Evolutionary conservation across 192 early-diverging fungal species (phyloP).

Genomic region (Entomortierella parvispora): DNA sequence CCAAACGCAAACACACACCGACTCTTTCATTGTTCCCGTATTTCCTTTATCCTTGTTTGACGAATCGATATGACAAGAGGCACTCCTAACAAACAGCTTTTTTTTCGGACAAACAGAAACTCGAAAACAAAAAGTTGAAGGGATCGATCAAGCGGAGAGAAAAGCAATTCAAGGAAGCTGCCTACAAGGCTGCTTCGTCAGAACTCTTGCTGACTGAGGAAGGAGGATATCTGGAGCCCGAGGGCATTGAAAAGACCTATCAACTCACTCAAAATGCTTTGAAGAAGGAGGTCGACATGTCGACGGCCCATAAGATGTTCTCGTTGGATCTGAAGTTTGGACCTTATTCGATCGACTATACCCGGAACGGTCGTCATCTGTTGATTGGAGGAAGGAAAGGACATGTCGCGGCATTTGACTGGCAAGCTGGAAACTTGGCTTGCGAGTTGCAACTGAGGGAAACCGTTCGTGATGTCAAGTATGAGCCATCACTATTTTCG

Average conservation of each 20-base stretch:
- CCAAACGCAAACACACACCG: no score
- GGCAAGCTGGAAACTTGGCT: conserved; percentile 80
- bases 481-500: no score
- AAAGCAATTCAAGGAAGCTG: conserved; percentile 72
- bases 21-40: no score
- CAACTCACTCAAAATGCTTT: conserved; percentile 81
- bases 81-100: not conserved
- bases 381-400: conserved; percentile 84
- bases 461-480: conserved; percentile 88
- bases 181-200: conserved; percentile 74
- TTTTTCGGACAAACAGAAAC: conserved; percentile 49
- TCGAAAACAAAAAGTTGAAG: conserved; percentile 79
- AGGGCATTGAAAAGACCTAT: conserved; percentile 90
- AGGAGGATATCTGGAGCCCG: conserved; percentile 86
- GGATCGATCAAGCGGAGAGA: conserved; percentile 68
- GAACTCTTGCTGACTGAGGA: conserved; percentile 84
- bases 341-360: conserved; percentile 91
- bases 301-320: conserved; percentile 73
- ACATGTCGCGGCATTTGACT: conserved; percentile 92
- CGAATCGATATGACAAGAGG: not conserved
- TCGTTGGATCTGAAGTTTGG: conserved; percentile 70
- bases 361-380: conserved; percentile 82
- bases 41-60: no score
- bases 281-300: conserved; percentile 75
- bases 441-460: conserved; percentile 91